phyloP scores from a whole-genome alignment of 2,329 filamentous ascomycete genomes.

The Trichoderma endophyticum region DNA sequence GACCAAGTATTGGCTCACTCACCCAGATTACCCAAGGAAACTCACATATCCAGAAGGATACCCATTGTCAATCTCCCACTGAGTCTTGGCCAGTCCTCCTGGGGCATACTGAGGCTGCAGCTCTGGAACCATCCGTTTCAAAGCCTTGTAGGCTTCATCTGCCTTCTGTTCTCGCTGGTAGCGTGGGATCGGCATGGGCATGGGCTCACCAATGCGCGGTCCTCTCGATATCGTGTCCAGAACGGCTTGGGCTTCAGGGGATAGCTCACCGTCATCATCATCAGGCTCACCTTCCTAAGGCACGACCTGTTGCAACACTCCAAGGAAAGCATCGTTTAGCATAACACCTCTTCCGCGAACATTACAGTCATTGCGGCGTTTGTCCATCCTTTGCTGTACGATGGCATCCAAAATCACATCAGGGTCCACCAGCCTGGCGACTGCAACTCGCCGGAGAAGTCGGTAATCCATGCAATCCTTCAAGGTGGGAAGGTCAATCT shows the following conservation, averaged over 20 bases:
- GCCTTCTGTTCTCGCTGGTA: not conserved
- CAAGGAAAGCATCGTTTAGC: slow-evolving; percentile 1
- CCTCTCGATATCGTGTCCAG: not conserved
- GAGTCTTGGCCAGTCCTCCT: not conserved
- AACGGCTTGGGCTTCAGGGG: not conserved
- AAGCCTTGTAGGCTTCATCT: not conserved
- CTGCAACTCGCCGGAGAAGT: not conserved
- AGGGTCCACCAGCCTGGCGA: not conserved
- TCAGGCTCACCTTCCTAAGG: not conserved
- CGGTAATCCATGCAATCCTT: not conserved
- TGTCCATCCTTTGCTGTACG: not conserved
- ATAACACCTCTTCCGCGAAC: not conserved
- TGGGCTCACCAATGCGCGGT: not conserved
- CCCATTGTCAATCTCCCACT: not conserved
- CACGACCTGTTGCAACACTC: not conserved
- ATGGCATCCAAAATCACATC: not conserved
- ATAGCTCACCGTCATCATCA: not conserved
- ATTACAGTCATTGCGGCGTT: not conserved
- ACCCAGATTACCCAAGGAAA: not conserved
- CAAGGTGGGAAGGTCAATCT: not conserved
- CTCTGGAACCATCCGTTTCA: not conserved
- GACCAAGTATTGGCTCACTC: not conserved
- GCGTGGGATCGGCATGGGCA: not conserved
- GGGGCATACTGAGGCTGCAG: not conserved
- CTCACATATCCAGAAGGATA: slow-evolving; percentile 3